These are phyloP conservation scores for Nematodospora valgi DNA, from an alignment of 805 yeast species.

Conservation along the genomic window DNA sequence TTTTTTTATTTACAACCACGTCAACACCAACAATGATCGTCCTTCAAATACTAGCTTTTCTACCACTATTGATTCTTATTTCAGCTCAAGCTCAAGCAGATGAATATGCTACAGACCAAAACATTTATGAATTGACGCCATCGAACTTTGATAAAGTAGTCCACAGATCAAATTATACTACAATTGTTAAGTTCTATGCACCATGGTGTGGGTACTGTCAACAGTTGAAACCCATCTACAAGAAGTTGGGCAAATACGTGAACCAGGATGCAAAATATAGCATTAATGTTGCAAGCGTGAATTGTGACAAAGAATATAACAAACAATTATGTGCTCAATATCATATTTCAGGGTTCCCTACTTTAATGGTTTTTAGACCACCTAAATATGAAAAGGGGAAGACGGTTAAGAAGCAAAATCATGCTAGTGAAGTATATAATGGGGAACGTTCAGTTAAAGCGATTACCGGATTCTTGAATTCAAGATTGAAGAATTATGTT, in stretches of 20 bases:
- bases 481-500: conserved; percentile 65
- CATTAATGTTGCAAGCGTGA: conserved; percentile 73
- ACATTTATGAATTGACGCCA: conserved; percentile 56
- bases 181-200: conserved; percentile 87
- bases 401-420: conserved; percentile 20
- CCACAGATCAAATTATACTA: conserved; percentile 66
- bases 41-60: not conserved
- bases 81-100: conserved; percentile 13
- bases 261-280: conserved; percentile 45
- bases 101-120: conserved; percentile 38
- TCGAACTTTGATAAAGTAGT: conserved; percentile 65
- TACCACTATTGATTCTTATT: conserved; percentile 7
- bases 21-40: no score
- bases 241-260: conserved; percentile 59
- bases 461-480: conserved; percentile 50
- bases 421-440: conserved; percentile 53
- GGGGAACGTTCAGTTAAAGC: conserved; percentile 60
- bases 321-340: conserved; percentile 65
- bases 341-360: conserved; percentile 77
- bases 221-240: conserved; percentile 60
- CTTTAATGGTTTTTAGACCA: conserved; percentile 78
- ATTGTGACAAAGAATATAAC: conserved; percentile 74
- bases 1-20: no score
- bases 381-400: conserved; percentile 47
- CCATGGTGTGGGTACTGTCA: conserved; percentile 98